Evolutionary conservation across 768 basidiomycete genomes (phyloP), one percentile per base, ranked within the genome.

Genomic region (Nidularia pulvinata): DNA sequence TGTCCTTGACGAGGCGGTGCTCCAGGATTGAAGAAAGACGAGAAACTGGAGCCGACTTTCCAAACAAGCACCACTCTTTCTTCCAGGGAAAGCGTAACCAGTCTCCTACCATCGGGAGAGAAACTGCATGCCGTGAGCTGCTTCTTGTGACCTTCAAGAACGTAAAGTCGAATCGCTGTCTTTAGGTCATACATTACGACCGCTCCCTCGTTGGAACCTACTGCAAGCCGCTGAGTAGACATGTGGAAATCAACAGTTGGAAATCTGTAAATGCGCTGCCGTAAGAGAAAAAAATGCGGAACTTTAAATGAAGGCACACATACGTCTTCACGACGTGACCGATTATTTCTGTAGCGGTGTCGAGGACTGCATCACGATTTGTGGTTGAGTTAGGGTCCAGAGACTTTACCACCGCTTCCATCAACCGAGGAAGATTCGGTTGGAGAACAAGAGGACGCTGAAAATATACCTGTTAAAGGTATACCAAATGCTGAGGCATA

Each of bases 131-230:
- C 93, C 0, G 91, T 82, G 7, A 94, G 83, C 1, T 80, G 76
- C 62, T 88, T 86, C 65, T 85, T 86, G 73, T 98, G 95, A 0
- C 93, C 89, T 61, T 98, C 95, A 9, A 99, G 83, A 0, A 99
- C 91, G 63, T 98, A 99, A 11, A 98, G 76, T 9, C 97, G 84
- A 1, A 91, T 98, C 0, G 95, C 95, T 0, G 95, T 94, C 70
- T 98, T 97, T 50, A 98, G 80, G 65, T 98, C 97, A 64, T 97
- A 98, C 88, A 97, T 94, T 54, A 93, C 80, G 50, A 95, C 86
- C 0, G 95, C 94, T 0, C 96, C 97, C 71, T 99, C 97, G 52
- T 83, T 85, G 0, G 95, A 96, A 1, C 97, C 97, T 0, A 98
- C 94, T 0, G 91, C 93, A 4, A 98, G 82, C 11, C 92, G 86